phyloP scores from a whole-genome alignment of 495 filamentous ascomycete species.

The Glarea lozoyensis region DNA sequence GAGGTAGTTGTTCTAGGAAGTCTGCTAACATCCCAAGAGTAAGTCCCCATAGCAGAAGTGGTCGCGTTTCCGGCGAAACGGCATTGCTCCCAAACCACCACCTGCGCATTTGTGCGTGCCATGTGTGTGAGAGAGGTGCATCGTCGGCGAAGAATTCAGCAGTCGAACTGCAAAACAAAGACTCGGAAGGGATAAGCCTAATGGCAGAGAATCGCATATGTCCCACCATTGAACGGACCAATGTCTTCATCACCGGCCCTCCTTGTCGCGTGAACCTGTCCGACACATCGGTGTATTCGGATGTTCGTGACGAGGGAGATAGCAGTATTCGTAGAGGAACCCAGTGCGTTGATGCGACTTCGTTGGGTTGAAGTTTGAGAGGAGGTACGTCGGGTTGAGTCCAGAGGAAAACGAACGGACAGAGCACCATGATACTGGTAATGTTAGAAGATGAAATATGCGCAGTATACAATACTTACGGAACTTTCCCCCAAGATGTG shows the following conservation, averaged over 20 bases:
- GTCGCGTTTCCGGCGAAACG: slow-evolving; percentile 27
- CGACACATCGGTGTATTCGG: slow-evolving; percentile 57
- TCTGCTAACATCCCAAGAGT: slow-evolving; percentile 66
- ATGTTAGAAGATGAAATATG: slow-evolving; percentile 9
- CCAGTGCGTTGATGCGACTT: slow-evolving; percentile 73
- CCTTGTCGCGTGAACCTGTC: slow-evolving; percentile 48
- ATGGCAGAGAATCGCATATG: slow-evolving; percentile 68
- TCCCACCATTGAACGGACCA: slow-evolving; percentile 48
- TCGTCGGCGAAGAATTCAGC: slow-evolving; percentile 32
- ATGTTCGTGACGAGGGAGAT: slow-evolving; percentile 51
- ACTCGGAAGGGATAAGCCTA: slow-evolving; percentile 45
- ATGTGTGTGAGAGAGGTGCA: background rate
- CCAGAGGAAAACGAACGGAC: slow-evolving; percentile 63
- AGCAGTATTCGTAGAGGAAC: slow-evolving; percentile 59
- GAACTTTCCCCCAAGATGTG: slow-evolving; percentile 61
- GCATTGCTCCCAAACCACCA: slow-evolving; percentile 23
- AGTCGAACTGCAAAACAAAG: slow-evolving; percentile 42
- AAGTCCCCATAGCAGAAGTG: slow-evolving; percentile 67
- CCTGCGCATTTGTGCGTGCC: background rate
- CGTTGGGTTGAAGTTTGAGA: slow-evolving; percentile 58
- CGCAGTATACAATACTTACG: slow-evolving; percentile 36
- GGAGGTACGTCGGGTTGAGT: slow-evolving; percentile 48
- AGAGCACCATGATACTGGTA: slow-evolving; percentile 64
- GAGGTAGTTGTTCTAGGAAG: slow-evolving; percentile 62
- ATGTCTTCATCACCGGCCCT: slow-evolving; percentile 38